Percentiles rank a stretch among this genome's conserved stretches.
phyloP scores from a whole-genome alignment of 1,284 basidiomycete genomes.

The Ganoderma sinense region DNA sequence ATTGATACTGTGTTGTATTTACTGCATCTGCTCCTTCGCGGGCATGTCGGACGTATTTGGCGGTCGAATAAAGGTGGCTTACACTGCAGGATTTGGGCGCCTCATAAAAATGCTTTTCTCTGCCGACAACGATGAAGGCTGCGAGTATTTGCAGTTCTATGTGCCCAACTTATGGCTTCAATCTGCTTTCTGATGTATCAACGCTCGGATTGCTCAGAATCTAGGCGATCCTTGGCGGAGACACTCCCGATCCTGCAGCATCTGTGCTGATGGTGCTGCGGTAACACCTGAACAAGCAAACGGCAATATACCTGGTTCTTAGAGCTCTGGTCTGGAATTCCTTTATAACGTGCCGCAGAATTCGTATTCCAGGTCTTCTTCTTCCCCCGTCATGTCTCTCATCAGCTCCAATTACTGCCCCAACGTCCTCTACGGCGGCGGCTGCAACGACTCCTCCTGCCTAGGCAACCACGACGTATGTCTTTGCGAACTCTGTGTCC shows the following conservation, averaged over 20 bases:
- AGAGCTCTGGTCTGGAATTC: too few species aligned
- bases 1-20: background rate
- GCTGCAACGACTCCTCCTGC: conserved; percentile 18
- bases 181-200: background rate
- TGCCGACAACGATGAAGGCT: background rate
- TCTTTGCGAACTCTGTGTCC: conserved; percentile 28
- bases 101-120: background rate
- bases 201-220: background rate
- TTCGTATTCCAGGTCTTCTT: background rate
- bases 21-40: background rate
- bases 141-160: background rate
- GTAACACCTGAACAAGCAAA: background rate
- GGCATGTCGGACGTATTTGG: background rate
- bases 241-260: background rate
- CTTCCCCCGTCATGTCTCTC: background rate
- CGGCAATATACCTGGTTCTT: background rate
- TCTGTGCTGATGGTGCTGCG: conserved; percentile 3
- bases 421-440: conserved; percentile 21
- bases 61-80: background rate
- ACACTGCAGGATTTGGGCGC: background rate
- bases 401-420: conserved; percentile 14
- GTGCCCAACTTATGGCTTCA: background rate
- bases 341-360: background rate
- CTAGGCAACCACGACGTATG: conserved; percentile 24
- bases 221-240: background rate